Conservation (phyloP, 2,329 filamentous ascomycete genomes). For the Aspergillus sp. region DNA sequence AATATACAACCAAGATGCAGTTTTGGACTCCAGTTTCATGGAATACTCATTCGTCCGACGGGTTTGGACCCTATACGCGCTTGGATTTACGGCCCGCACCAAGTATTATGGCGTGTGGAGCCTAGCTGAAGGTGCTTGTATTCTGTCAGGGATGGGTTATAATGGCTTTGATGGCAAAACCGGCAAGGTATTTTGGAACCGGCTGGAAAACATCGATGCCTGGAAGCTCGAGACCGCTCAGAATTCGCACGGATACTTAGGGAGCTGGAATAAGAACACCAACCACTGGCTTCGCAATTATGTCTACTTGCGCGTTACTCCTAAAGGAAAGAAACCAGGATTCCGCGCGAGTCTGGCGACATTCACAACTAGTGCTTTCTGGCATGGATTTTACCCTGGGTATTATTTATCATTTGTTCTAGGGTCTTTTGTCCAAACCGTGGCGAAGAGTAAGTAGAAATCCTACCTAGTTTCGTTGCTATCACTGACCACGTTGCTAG, state of each 20-base stretch:
- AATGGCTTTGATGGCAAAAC: slow-evolving; percentile 86
- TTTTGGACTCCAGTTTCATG: slow-evolving; percentile 67
- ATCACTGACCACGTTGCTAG: slow-evolving; percentile 48
- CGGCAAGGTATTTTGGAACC: slow-evolving; percentile 84
- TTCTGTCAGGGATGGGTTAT: slow-evolving; percentile 89
- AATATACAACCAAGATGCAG: slow-evolving; percentile 63
- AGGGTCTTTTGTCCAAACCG: slow-evolving; percentile 87
- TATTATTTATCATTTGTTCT: slow-evolving; percentile 92
- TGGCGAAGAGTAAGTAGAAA: slow-evolving; percentile 77
- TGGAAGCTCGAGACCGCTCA: slow-evolving; percentile 85
- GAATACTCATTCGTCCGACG: slow-evolving; percentile 68
- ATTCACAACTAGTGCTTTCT: slow-evolving; percentile 90
- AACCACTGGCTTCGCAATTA: slow-evolving; percentile 97
- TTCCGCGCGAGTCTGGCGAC: slow-evolving; percentile 93
- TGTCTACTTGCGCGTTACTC: slow-evolving; percentile 91
- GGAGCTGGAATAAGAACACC: slow-evolving; percentile 97
- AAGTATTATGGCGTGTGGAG: slow-evolving; percentile 99
- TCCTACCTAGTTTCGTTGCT: background rate
- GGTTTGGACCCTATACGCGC: slow-evolving; percentile 78
- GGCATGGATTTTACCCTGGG: slow-evolving; percentile 97
- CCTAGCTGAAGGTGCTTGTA: slow-evolving; percentile 89
- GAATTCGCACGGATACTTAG: slow-evolving; percentile 89
- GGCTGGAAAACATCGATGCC: slow-evolving; percentile 85
- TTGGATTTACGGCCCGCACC: slow-evolving; percentile 75
- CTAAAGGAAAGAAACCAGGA: slow-evolving; percentile 91